Conservation (phyloP, 345 rosid genomes). For the Sapria himalayana region DNA sequence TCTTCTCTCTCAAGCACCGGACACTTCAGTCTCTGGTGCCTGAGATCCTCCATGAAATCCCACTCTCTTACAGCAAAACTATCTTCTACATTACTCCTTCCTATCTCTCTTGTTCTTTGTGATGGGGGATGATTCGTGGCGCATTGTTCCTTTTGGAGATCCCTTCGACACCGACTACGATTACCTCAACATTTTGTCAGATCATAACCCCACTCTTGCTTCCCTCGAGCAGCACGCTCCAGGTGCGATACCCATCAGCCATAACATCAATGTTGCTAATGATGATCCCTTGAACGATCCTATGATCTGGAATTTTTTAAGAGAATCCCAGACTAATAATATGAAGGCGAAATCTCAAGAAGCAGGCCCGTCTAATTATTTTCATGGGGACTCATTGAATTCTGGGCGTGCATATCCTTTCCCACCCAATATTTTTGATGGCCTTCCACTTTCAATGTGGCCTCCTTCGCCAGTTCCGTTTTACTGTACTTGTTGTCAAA, state of each 20-base stretch:
- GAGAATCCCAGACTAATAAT: not conserved
- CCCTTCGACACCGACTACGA: conserved; percentile 11
- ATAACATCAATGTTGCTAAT: not conserved
- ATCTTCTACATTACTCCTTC: conserved; percentile 1
- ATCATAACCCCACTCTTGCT: conserved; percentile 6
- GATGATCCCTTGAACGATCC: conserved; percentile 14
- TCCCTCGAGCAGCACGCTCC: not conserved
- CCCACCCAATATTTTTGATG: no score
- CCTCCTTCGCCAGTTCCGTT: conserved; percentile 14
- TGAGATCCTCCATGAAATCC: not conserved
- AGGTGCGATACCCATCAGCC: not conserved
- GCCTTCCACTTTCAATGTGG: conserved; percentile 12
- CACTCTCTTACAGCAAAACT: conserved; percentile 3
- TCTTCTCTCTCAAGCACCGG: conserved; percentile 13
- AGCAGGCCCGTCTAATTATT: conserved; percentile 5
- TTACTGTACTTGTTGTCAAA: conserved; percentile 25
- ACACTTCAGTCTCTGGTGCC: conserved; percentile 6
- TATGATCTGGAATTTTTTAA: conserved; percentile 5
- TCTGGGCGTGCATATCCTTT: not conserved
- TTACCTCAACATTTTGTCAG: conserved; percentile 4
- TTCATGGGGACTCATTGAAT: not conserved
- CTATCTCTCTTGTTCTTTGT: not conserved
- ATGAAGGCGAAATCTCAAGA: not conserved
- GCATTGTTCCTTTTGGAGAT: conserved; percentile 14
- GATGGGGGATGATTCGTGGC: conserved; percentile 10